A percentile compares a stretch with the other conserved stretches of the same genome.
Evolutionary conservation across 208 protist species (phyloP).

Genomic region (Acanthamoeba castellanii): DNA sequence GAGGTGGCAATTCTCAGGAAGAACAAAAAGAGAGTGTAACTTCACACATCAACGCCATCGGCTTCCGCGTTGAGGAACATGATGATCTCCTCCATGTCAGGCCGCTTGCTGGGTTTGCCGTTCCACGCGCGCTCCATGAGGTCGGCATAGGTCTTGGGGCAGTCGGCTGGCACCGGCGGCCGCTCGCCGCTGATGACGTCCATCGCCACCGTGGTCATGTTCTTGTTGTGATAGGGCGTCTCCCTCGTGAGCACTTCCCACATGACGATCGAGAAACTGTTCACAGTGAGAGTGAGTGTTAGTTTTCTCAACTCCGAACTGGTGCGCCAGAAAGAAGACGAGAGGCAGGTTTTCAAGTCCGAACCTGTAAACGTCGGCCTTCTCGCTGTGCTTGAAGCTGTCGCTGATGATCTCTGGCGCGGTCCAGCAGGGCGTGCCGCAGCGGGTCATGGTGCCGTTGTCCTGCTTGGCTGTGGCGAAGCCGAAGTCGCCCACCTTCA

Average conservation of each 20-base stretch:
- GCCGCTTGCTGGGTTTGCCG: constrained; percentile 31
- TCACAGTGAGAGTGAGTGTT: not conserved
- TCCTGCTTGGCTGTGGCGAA: not conserved
- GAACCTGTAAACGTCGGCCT: not conserved
- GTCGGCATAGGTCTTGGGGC: not conserved
- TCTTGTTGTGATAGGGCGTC: constrained; percentile 16
- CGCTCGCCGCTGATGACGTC: constrained; percentile 39
- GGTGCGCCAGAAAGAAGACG: no score
- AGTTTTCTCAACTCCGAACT: no score
- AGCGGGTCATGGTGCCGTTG: constrained; percentile 23
- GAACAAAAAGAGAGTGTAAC: no score
- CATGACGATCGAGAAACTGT: constrained; percentile 34
- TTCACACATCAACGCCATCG: not conserved
- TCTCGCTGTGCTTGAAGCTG: not conserved
- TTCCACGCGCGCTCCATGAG: constrained; percentile 48
- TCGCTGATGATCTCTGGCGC: constrained; percentile 13
- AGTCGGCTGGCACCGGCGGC: not conserved
- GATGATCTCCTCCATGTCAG: constrained; percentile 20
- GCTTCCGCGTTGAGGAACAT: constrained; percentile 11
- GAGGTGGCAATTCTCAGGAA: no score
- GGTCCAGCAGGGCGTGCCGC: constrained; percentile 1
- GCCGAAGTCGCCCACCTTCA: constrained; percentile 34
- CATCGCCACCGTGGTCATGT: constrained; percentile 32
- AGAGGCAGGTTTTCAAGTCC: not conserved
- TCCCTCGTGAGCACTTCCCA: constrained; percentile 47